phyloP scores from a whole-genome alignment of 2,329 filamentous ascomycete genomes.

The Colletotrichum sp. region DNA sequence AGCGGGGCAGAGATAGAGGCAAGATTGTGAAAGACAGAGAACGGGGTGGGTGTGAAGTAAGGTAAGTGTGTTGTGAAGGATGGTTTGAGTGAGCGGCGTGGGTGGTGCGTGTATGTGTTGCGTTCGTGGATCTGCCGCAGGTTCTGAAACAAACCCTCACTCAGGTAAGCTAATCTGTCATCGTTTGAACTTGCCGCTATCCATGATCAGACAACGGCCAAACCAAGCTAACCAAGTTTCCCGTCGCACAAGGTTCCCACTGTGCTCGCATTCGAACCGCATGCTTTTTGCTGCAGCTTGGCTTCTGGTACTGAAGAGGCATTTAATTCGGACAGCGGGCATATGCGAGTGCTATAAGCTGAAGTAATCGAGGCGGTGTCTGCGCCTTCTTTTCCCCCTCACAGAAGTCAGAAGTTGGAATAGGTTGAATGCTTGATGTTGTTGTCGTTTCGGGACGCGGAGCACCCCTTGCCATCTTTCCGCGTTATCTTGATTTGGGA shows the following conservation, averaged over 20 bases:
- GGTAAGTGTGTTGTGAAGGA: neutral
- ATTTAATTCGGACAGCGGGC: conserved; percentile 3
- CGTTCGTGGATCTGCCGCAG: conserved; percentile 10
- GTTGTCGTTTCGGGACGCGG: neutral
- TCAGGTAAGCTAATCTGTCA: conserved; percentile 7
- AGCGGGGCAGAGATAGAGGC: neutral
- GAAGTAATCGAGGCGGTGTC: neutral
- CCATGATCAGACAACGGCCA: conserved; percentile 3
- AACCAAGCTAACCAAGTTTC: neutral
- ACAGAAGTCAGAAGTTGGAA: neutral
- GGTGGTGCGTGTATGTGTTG: neutral
- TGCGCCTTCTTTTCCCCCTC: neutral
- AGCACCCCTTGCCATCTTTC: neutral
- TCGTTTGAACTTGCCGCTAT: conserved; percentile 5
- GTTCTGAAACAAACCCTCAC: conserved; percentile 18
- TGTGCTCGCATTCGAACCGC: neutral
- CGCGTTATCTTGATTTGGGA: neutral
- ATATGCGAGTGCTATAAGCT: neutral
- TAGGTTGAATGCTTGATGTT: neutral
- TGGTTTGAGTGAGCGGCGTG: neutral
- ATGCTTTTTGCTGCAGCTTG: neutral
- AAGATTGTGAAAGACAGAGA: neutral
- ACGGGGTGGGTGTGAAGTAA: neutral
- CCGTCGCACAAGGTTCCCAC: neutral
- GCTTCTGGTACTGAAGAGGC: neutral